Conservation (phyloP, 306 rosid genomes). For the Psophocarpus tetragonolobus region DNA sequence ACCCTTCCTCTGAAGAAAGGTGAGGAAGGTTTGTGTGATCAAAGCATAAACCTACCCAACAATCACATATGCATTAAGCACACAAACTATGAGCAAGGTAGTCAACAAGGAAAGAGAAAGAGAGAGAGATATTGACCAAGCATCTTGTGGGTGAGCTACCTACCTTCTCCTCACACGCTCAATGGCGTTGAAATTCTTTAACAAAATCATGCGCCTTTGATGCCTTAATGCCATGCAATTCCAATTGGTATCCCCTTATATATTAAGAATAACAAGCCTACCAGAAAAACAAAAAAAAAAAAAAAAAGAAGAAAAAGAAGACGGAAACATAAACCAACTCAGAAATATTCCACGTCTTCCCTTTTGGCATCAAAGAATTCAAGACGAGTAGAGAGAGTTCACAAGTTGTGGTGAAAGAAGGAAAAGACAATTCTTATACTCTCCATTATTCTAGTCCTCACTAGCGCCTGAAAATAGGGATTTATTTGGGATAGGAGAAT, state of each 20-base stretch:
- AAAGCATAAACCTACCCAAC: slow-evolving; percentile 48
- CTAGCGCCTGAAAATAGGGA: not conserved
- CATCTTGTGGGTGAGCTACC: slow-evolving; percentile 98
- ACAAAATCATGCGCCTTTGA: slow-evolving; percentile 91
- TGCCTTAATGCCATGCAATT: slow-evolving; percentile 54
- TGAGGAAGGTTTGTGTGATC: slow-evolving; percentile 41
- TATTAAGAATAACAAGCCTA: slow-evolving; percentile 50
- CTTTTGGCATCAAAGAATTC: slow-evolving; percentile 42
- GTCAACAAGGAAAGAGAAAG: slow-evolving; percentile 49
- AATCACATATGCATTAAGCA: slow-evolving; percentile 31
- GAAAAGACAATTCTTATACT: slow-evolving; percentile 30
- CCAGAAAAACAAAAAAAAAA: slow-evolving; percentile 27
- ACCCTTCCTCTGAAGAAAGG: slow-evolving; percentile 10
- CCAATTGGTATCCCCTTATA: slow-evolving; percentile 38
- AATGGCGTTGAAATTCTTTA: slow-evolving; percentile 95
- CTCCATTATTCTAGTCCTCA: slow-evolving; percentile 31
- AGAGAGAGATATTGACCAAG: slow-evolving; percentile 79
- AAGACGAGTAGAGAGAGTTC: slow-evolving; percentile 44
- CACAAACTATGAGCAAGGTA: slow-evolving; percentile 29
- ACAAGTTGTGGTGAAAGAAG: slow-evolving; percentile 25
- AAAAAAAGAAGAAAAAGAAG: too few relatives aligned
- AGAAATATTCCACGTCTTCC: slow-evolving; percentile 44
- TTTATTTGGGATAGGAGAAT: slow-evolving; percentile 17
- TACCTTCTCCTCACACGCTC: slow-evolving; percentile 84
- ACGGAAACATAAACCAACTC: slow-evolving; percentile 15